A percentile compares a stretch with the other conserved stretches of the same genome.
Conservation (phyloP, 1,139 yeast species). For the Pichia sp. region DNA sequence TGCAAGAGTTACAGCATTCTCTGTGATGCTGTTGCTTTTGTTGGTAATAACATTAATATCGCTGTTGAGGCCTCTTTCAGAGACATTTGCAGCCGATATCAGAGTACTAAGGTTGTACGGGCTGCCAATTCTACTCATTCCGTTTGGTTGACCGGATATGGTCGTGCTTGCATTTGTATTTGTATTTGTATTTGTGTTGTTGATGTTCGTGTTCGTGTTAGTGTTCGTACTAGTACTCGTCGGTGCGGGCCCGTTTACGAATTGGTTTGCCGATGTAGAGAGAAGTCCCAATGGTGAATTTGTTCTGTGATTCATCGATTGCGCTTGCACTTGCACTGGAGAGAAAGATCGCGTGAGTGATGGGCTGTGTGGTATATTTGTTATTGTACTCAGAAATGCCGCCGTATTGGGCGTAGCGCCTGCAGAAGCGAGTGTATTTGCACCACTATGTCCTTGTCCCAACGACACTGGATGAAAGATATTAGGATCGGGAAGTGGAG, state of each 20-base stretch:
- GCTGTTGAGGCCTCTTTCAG: neutral
- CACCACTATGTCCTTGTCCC: neutral
- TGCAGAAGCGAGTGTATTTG: neutral
- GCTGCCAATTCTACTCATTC: neutral
- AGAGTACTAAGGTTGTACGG: slow-evolving; percentile 9
- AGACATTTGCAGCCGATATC: slow-evolving; percentile 12
- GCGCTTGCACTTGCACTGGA: neutral
- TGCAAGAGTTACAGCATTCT: neutral
- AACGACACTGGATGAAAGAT: neutral
- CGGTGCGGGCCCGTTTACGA: no score
- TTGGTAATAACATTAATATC: neutral
- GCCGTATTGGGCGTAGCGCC: neutral
- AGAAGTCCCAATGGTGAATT: neutral
- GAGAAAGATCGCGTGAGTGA: neutral
- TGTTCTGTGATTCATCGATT: neutral
- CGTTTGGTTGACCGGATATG: neutral
- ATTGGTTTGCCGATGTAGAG: neutral
- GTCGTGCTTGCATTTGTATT: neutral
- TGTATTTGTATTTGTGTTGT: neutral
- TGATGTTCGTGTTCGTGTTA: neutral
- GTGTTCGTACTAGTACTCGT: neutral
- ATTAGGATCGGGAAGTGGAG: neutral
- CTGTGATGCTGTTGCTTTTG: neutral
- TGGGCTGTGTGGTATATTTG: neutral
- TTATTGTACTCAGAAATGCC: neutral